A percentile compares a stretch with the other conserved stretches of the same genome.
These are phyloP conservation scores for Botrytis elliptica DNA, from an alignment of 2,329 filamentous ascomycete species.

Conservation along the genomic window DNA sequence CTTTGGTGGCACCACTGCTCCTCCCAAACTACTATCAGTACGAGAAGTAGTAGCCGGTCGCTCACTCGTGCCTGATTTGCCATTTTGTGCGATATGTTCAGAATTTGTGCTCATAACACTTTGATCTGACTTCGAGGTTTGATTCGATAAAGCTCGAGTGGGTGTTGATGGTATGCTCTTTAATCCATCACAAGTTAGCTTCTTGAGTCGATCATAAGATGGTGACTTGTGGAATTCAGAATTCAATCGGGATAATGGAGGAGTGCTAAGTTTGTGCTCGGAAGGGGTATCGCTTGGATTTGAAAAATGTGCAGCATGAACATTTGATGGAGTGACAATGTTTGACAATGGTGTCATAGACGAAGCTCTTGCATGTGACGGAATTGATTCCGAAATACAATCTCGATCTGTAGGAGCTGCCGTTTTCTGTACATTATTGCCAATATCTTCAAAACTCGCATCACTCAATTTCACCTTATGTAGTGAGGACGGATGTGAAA, in stretches of 20 bases:
- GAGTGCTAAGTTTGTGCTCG: slow-evolving; percentile 48
- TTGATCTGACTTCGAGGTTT: slow-evolving; percentile 51
- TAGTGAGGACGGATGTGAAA: slow-evolving; percentile 49
- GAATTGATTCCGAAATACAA: slow-evolving; percentile 47
- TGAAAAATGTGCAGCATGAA: slow-evolving; percentile 67
- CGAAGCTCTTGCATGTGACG: slow-evolving; percentile 46
- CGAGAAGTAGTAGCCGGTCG: slow-evolving; percentile 31
- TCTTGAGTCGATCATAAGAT: slow-evolving; percentile 68
- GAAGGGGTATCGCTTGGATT: slow-evolving; percentile 59
- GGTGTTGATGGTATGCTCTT: slow-evolving; percentile 95
- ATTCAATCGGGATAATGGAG: slow-evolving; percentile 49
- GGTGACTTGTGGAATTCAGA: slow-evolving; percentile 53
- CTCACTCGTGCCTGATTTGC: slow-evolving; percentile 40
- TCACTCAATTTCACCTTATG: slow-evolving; percentile 46
- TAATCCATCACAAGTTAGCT: slow-evolving; percentile 82
- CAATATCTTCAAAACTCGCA: slow-evolving; percentile 43
- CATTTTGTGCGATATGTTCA: slow-evolving; percentile 44
- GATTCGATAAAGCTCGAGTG: slow-evolving; percentile 71
- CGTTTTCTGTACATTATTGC: slow-evolving; percentile 40
- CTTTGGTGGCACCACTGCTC: slow-evolving; percentile 69
- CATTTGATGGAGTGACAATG: slow-evolving; percentile 60
- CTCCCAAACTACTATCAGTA: slow-evolving; percentile 44
- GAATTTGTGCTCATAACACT: slow-evolving; percentile 40
- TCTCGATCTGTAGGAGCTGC: slow-evolving; percentile 42
- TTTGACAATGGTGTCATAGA: slow-evolving; percentile 60